Base-by-base conservation (phyloP, 805 yeast species). In the Wickerhamomyces bovis region DNA sequence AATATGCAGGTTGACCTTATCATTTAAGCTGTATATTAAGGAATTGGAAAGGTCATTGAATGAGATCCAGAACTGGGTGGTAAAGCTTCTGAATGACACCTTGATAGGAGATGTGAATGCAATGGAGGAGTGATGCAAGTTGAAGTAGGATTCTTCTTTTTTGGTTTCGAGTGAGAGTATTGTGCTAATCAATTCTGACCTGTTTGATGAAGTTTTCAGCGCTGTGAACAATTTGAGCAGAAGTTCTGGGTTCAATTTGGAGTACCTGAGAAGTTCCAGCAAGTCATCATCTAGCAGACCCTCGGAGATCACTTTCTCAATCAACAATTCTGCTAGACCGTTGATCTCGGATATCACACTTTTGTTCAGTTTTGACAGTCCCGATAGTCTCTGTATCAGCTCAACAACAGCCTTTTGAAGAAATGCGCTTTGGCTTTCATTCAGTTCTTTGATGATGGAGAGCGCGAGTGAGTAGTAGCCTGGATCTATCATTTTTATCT, bases 41-140 rank as follows among this genome's bases (percentile, higher is more conserved):
- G 61, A 60, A 6, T 68, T 65, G 2, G 51, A 48, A 3, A 53
- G 45, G 36, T 58, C 54, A 44, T 61, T 61, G 20, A 68, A 49
- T 26, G 58, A 61, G 2, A 67, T 28, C 61, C 63, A 63, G 13
- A 57, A 44, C 25, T 62, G 67, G 2, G 60, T 36, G 0, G 71
- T 56, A 20, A 60, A 51, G 11, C 53, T 50, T 13, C 46, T 31
- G 0, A 36, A 22, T 0, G 13, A 12, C 1, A 41, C 19, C 4
- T 42, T 42, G 2, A 47, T 18, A 0, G 43, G 16, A 4, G 50
- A 20, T 1, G 51, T 45, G 6, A 61, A 49, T 11, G 50, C 38
- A 4, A 61, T 39, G 19, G 62, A 58, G 5, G 63, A 46, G 40
- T 65, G 61, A 16, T 62, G 62, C 41, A 68, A 59, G 20, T 53